Evolutionary conservation across 1,284 basidiomycete species (phyloP), one percentile per base, ranked within the genome.

Genomic region (Volvariella volvacea): DNA sequence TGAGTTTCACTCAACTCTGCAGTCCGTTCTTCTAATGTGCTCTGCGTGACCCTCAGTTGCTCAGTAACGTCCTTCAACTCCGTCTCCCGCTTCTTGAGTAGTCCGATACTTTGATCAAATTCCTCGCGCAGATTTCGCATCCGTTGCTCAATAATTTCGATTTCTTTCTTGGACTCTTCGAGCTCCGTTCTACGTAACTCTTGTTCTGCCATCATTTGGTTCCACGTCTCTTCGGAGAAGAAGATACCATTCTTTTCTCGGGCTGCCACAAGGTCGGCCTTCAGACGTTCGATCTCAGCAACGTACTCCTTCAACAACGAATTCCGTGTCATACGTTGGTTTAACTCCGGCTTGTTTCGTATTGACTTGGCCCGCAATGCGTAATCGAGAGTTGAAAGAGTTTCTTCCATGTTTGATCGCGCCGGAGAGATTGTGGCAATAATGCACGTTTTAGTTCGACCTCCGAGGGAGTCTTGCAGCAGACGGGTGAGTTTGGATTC

Each of bases 381-480:
- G 57, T 99, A 99, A 64, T 99, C 94, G 37, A 99, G 84, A 0
- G 96, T 99, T 1, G 94, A 97, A 16, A 97, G 78, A 0, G 96
- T 99, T 65, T 99, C 96, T 64, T 99, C 96, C 67, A 96, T 78
- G 61, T 96, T 98, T 20, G 82, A 88, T 16, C 88, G 80, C 3
- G 91, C 89, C 1, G 94, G 93, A 7, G 90, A 93, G 54, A 96
- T 79, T 1, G 95, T 99, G 0, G 96, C 96, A 51, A 99, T 89
- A 60, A 99, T 95, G 59, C 92, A 97, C 0, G 96, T 99, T 69
- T 98, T 99, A 6, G 96, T 99, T 19, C 85, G 79, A 0, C 96
- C 96, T n/a, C 96, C 96, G 3, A 99, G 77, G 14, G 96, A 99
- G 64, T 99, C 96, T 84, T 99, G 95, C 4, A 99, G 75, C 2